phyloP scores from a whole-genome alignment of 163 green algal species.

The Trebouxiophyceae sp. region DNA sequence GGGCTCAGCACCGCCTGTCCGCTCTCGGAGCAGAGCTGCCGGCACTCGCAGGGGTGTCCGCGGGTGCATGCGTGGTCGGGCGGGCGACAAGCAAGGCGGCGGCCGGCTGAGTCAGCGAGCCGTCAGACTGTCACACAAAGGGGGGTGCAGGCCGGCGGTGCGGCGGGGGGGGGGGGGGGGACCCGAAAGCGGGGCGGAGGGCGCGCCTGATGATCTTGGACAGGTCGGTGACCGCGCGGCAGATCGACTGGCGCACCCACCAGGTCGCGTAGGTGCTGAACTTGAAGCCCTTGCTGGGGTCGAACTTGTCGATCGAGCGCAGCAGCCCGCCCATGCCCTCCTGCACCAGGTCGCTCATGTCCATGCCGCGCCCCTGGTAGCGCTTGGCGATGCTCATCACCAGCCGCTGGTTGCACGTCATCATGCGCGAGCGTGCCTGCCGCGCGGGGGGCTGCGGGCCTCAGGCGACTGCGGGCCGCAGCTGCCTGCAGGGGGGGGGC shows the following conservation, averaged over 20 bases:
- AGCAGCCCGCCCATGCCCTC: constrained; percentile 83
- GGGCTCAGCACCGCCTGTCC: too few species aligned
- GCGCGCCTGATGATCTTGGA: constrained; percentile 52
- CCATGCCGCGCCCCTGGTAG: constrained; percentile 58
- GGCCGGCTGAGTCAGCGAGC: too few species aligned
- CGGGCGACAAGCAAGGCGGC: too few species aligned
- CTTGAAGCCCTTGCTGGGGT: constrained; percentile 80
- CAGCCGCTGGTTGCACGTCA: constrained; percentile 84
- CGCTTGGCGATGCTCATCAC: constrained; percentile 81
- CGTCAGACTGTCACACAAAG: too few species aligned
- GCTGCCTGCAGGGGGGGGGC: too few species aligned
- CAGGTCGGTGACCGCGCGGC: constrained; percentile 54
- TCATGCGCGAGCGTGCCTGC: constrained; percentile 65
- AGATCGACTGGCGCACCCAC: constrained; percentile 90
- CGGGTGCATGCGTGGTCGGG: too few species aligned
- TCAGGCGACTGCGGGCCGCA: neutral
- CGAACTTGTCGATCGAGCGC: constrained; percentile 83
- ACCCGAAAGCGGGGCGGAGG: neutral
- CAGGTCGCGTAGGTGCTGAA: constrained; percentile 97
- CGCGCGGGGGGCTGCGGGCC: constrained; percentile 12
- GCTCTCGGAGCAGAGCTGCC: too few species aligned
- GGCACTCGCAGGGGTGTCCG: too few species aligned
- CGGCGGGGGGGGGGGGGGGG: too few species aligned
- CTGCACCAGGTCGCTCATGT: constrained; percentile 66
- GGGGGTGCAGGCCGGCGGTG: constrained; percentile 67